phyloP scores from a whole-genome alignment of 345 rosid genomes.

The Cardamine chenopodiifolia region DNA sequence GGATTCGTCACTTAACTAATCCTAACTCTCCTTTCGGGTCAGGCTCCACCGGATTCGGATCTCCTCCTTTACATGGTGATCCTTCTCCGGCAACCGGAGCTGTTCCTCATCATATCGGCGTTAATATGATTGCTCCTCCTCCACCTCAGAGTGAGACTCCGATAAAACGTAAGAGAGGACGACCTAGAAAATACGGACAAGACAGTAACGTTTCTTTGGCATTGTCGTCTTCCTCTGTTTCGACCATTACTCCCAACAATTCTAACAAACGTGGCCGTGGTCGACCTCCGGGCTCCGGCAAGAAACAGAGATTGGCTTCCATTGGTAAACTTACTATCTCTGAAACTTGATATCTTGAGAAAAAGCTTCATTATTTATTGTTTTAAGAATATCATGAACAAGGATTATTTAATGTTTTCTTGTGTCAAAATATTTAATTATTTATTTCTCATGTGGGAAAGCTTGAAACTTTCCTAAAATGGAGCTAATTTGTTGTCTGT shows the following conservation, averaged over 20 bases:
- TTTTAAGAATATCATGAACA: background rate
- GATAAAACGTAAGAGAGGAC: conserved; percentile 77
- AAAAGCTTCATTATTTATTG: background rate
- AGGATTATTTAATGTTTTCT: background rate
- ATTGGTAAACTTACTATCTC: conserved; percentile 51
- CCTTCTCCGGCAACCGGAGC: conserved; percentile 40
- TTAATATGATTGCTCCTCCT: conserved; percentile 56
- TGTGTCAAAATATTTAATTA: background rate
- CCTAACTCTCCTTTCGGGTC: conserved; percentile 65
- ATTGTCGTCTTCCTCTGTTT: conserved; percentile 67
- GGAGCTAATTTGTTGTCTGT: conserved; percentile 12
- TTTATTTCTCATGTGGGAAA: conserved; percentile 14
- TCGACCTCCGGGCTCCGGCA: conserved; percentile 84
- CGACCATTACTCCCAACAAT: conserved; percentile 46
- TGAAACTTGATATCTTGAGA: conserved; percentile 8
- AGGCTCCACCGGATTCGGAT: conserved; percentile 46
- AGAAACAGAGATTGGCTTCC: conserved; percentile 73
- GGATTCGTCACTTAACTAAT: conserved; percentile 55
- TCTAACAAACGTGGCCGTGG: conserved; percentile 89
- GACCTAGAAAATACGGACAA: conserved; percentile 87
- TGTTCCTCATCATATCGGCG: conserved; percentile 54
- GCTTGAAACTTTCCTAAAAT: background rate
- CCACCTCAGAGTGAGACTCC: conserved; percentile 54
- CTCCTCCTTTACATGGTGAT: conserved; percentile 40
- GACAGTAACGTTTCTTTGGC: conserved; percentile 80